Conservation (phyloP, 768 basidiomycete species). For the Lentinus tigrinus region DNA sequence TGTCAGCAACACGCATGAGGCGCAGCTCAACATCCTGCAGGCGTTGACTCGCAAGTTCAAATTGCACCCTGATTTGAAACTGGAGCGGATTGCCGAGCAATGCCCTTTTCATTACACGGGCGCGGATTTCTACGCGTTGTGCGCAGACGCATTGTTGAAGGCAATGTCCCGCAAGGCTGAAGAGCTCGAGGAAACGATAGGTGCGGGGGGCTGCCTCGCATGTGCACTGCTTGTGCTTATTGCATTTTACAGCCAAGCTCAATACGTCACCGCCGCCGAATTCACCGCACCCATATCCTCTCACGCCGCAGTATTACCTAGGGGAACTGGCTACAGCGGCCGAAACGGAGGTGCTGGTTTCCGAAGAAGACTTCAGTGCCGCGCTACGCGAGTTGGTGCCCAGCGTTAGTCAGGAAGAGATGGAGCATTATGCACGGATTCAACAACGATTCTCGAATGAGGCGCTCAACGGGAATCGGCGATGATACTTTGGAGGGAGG, state of each 20-base stretch:
- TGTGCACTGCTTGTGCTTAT: neutral
- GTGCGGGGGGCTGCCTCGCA: conserved; percentile 33
- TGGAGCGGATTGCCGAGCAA: conserved; percentile 59
- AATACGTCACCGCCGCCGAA: conserved; percentile 46
- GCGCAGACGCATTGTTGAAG: conserved; percentile 93
- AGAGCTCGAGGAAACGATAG: conserved; percentile 72
- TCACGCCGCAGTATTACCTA: conserved; percentile 90
- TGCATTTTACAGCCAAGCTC: conserved; percentile 20
- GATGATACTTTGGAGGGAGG: too few relatives aligned
- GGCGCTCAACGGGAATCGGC: conserved; percentile 1
- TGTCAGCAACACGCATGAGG: conserved; percentile 82
- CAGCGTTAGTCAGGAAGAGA: conserved; percentile 81
- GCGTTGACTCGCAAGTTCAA: conserved; percentile 93
- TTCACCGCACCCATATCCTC: conserved; percentile 54
- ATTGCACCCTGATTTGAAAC: conserved; percentile 64
- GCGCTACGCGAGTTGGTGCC: conserved; percentile 75
- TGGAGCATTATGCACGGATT: conserved; percentile 78
- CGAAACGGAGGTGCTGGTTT: conserved; percentile 78
- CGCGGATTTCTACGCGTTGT: conserved; percentile 97
- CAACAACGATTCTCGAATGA: conserved; percentile 62
- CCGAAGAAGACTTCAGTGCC: conserved; percentile 67
- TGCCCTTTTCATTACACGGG: conserved; percentile 96
- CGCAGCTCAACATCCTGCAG: conserved; percentile 81
- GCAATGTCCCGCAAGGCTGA: conserved; percentile 90
- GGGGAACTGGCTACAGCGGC: conserved; percentile 70